Base-by-base conservation (phyloP, 2,329 filamentous ascomycete species). In the Elsinoe batatas region DNA sequence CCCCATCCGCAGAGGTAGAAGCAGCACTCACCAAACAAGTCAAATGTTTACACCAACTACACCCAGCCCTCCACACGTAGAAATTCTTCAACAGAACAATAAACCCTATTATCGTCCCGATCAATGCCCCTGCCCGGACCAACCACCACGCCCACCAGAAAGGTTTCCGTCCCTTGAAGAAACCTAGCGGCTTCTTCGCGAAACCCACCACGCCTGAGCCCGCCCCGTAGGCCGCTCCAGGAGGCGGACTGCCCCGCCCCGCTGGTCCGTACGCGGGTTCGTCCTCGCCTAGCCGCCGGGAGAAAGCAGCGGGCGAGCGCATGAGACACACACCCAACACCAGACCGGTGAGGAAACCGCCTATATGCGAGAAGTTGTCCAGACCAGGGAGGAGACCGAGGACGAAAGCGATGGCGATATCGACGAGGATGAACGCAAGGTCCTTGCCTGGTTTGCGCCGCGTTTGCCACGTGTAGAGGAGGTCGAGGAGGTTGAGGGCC, bases 61-160 rank as follows among this genome's bases (percentile, higher is more conserved):
- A 98, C 30, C 79, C 83, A 49, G 82, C 82, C 58, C 80, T 79
- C 68, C 85, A 84, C 60, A 80, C 80, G 72, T 97, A 97, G 68
- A 98, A 98, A 73, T 96, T 93, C 67, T 90, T 83, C 58, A 97
- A 70, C 54, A 98, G 75, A 43, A 96, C 73, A 59, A 95, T 87
- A 68, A 97, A 96, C 1, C 85, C 85, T 38, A 95, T 79, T 35
- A 95, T 76, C 33, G 91, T 86, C n/a, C 83, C 79, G 6, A 95
- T 79, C 53, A 98, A 74, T 20, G 86, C 84, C 0, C 79, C 88
- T 1, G 80, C 87, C 15, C 93, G 81, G 26, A 97, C 78, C 18
- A 95, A 71, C 91, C 91, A 97, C 93, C 93, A 98, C 5, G 76
- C 86, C 93, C 93, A 98, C 93, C 93, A 98, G 6, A 95, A 77